These are phyloP conservation scores for Tricholoma bakamatsutake DNA, from an alignment of 768 basidiomycete species.

Conservation along the genomic window DNA sequence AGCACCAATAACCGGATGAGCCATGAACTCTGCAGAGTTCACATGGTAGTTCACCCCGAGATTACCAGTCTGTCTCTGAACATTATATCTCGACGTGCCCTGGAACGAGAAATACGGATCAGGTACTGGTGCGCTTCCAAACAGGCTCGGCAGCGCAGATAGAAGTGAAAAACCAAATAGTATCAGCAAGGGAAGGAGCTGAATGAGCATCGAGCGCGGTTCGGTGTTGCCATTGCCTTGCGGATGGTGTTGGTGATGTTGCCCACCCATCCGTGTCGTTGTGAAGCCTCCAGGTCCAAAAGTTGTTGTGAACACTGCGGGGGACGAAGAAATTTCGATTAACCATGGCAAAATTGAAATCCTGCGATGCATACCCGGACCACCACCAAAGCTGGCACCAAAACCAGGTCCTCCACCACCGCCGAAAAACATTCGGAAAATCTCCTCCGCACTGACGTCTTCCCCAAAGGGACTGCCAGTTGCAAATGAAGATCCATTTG, in stretches of 20 bases:
- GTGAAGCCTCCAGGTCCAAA: conserved; percentile 86
- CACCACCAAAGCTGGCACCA: conserved; percentile 48
- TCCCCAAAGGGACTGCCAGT: conserved; percentile 40
- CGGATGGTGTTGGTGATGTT: conserved; percentile 25
- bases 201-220: conserved; percentile 59
- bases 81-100: conserved; percentile 51
- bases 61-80: conserved; percentile 64
- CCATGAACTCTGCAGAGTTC: conserved; percentile 66
- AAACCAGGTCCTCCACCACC: conserved; percentile 54
- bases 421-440: conserved; percentile 99
- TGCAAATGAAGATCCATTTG: conserved; percentile 47
- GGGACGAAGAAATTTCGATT: conserved; percentile 4
- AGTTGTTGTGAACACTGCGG: conserved; percentile 62
- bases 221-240: conserved; percentile 30
- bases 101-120: conserved; percentile 79
- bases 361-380: conserved; percentile 36
- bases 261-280: conserved; percentile 52
- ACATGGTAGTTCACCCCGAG: conserved; percentile 82
- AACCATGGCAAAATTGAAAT: neutral
- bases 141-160: conserved; percentile 72
- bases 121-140: conserved; percentile 58
- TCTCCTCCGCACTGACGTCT: conserved; percentile 78
- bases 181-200: conserved; percentile 80
- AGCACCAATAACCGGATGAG: conserved; percentile 70
- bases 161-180: conserved; percentile 82